phyloP scores from a whole-genome alignment of 768 basidiomycete species.

The Lactifluus echinatus region DNA sequence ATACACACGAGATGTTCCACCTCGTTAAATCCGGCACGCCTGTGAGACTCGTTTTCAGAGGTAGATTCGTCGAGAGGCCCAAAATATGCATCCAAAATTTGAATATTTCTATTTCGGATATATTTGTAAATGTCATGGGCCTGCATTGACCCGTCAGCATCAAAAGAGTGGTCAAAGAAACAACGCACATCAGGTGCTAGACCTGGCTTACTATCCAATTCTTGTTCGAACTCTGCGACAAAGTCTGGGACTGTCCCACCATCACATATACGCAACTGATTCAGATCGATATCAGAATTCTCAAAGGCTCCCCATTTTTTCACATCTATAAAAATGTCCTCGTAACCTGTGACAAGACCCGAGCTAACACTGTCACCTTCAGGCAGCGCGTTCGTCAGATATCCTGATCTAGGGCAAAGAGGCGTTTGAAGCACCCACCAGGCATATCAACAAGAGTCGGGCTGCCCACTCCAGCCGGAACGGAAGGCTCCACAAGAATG shows the following conservation, averaged over 20 bases:
- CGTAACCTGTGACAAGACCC: background rate
- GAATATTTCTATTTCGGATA: background rate
- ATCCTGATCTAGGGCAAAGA: too few species aligned
- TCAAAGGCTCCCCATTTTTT: background rate
- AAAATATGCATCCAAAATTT: background rate
- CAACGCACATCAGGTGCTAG: background rate
- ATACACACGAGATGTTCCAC: background rate
- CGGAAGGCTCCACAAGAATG: too few species aligned
- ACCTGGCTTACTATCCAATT: background rate
- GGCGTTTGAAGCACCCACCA: too few species aligned
- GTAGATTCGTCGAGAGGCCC: background rate
- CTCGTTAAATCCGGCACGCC: background rate
- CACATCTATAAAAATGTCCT: background rate
- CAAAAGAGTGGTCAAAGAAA: background rate
- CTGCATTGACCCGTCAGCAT: background rate
- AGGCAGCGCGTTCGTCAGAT: too few species aligned
- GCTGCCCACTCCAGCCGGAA: too few species aligned
- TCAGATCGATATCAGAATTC: background rate
- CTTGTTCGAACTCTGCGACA: background rate
- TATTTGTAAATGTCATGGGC: fast-evolving
- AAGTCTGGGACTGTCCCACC: background rate
- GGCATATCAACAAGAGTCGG: too few species aligned
- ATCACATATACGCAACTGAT: background rate
- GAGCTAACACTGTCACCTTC: too few species aligned
- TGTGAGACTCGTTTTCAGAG: background rate